These are phyloP conservation scores for Piedraia hortae DNA, from an alignment of 2,329 filamentous ascomycete genomes.

Conservation along the genomic window DNA sequence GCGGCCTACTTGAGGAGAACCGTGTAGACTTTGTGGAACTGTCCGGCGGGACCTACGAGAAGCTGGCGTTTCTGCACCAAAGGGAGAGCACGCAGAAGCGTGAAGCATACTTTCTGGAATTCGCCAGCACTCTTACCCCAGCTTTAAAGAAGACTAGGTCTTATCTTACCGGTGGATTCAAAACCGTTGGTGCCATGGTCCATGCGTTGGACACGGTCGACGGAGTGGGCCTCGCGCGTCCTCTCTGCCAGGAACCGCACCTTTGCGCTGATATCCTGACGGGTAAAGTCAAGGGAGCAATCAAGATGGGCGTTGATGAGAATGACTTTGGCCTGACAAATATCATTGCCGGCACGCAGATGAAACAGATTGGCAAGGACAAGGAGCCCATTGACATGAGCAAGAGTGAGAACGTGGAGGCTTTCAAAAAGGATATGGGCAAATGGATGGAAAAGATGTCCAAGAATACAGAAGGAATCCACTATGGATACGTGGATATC, in stretches of 20 bases:
- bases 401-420: constrained; percentile 19
- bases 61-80: constrained; percentile 23
- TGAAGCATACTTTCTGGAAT: constrained; percentile 28
- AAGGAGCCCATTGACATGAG: constrained; percentile 26
- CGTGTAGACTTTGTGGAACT: constrained; percentile 31
- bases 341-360: constrained; percentile 19
- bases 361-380: constrained; percentile 25
- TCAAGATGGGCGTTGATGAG: constrained; percentile 19
- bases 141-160: constrained; percentile 24
- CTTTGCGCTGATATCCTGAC: constrained; percentile 20
- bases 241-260: constrained; percentile 24
- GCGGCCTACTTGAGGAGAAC: constrained; percentile 21
- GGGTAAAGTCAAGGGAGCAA: constrained; percentile 21
- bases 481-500: constrained; percentile 21
- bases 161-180: constrained; percentile 32
- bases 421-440: constrained; percentile 22
- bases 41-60: constrained; percentile 31
- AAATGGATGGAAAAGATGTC: constrained; percentile 17
- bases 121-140: constrained; percentile 26
- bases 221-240: constrained; percentile 30
- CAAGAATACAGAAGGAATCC: constrained; percentile 14
- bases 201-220: constrained; percentile 29
- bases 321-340: constrained; percentile 24
- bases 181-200: constrained; percentile 28
- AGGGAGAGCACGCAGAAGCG: constrained; percentile 25